Percentiles rank a stretch among this genome's conserved stretches.
These are phyloP conservation scores for Schwanniomyces etchellsii DNA, from an alignment of 1,139 yeast genomes.

Conservation along the genomic window DNA sequence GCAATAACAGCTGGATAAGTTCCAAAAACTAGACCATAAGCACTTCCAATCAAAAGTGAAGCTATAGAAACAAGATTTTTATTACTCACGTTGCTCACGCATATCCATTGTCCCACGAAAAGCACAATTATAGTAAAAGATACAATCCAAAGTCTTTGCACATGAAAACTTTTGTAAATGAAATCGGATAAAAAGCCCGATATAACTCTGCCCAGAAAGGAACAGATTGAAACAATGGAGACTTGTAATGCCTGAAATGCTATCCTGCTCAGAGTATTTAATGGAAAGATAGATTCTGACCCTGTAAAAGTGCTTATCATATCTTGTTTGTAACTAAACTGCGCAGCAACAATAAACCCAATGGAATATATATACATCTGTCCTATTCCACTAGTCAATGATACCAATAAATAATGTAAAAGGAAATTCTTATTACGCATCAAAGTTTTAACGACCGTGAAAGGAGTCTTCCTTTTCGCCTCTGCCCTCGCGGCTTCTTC, in stretches of 20 bases:
- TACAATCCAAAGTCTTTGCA: conserved; percentile 39
- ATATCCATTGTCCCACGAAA: conserved; percentile 26
- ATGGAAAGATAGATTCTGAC: neutral
- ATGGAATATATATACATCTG: conserved; percentile 74
- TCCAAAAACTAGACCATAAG: conserved; percentile 39
- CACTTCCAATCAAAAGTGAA: conserved; percentile 30
- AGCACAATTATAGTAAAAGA: conserved; percentile 22
- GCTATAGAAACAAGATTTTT: conserved; percentile 23
- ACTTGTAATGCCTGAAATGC: conserved; percentile 42
- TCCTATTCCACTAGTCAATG: conserved; percentile 43
- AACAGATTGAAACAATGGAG: conserved; percentile 34
- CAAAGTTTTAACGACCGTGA: conserved; percentile 18
- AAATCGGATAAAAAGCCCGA: conserved; percentile 37
- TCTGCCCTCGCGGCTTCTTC: neutral
- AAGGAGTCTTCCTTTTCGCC: conserved; percentile 12
- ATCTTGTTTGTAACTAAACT: conserved; percentile 10
- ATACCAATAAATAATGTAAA: conserved; percentile 28
- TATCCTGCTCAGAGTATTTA: too few species aligned
- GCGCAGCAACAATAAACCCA: conserved; percentile 52
- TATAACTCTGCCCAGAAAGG: conserved; percentile 34
- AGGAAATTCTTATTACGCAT: conserved; percentile 23
- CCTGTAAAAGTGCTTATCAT: neutral
- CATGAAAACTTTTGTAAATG: conserved; percentile 24
- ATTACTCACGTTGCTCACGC: conserved; percentile 17
- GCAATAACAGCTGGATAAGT: conserved; percentile 45